Conservation (phyloP, 768 basidiomycete species). For the Pisolithus microcarpus region DNA sequence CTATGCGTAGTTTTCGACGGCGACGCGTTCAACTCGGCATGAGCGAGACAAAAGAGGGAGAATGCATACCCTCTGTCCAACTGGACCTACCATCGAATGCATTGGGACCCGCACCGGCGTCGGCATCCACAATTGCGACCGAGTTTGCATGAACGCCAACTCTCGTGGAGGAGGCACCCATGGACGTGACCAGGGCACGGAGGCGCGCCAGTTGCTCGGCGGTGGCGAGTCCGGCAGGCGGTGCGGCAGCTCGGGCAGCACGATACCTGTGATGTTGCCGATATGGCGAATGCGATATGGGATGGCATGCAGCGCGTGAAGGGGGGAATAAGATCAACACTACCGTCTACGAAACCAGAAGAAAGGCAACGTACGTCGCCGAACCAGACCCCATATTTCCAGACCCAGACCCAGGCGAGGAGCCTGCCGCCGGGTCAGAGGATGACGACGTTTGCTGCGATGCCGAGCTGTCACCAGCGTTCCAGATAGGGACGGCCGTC, state of each 20-base stretch:
- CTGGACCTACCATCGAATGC: background rate
- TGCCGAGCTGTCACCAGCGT: conserved; percentile 28
- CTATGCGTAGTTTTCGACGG: conserved; percentile 6
- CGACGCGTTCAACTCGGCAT: conserved; percentile 6
- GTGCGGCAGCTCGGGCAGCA: conserved; percentile 3
- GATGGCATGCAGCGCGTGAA: background rate
- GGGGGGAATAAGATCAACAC: background rate
- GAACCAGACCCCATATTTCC: conserved; percentile 25
- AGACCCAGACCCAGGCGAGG: conserved; percentile 23
- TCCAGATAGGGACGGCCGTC: conserved; percentile 55
- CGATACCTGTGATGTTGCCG: background rate
- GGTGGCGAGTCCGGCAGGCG: conserved; percentile 25
- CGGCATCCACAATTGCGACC: conserved; percentile 9
- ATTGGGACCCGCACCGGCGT: conserved; percentile 10
- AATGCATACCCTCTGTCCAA: too few species aligned
- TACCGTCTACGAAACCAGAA: background rate
- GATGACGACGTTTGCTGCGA: conserved; percentile 43
- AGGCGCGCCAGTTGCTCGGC: conserved; percentile 66
- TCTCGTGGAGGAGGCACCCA: conserved; percentile 18
- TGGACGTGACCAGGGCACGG: conserved; percentile 43
- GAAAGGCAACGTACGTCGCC: conserved; percentile 12
- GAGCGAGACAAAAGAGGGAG: background rate
- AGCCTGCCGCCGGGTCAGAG: conserved; percentile 3
- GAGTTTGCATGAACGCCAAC: too few species aligned
- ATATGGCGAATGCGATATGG: background rate